A percentile compares a stretch with the other conserved stretches of the same genome.
These are phyloP conservation scores for Xylaria scruposa DNA, from an alignment of 495 filamentous ascomycete species.

Conservation along the genomic window DNA sequence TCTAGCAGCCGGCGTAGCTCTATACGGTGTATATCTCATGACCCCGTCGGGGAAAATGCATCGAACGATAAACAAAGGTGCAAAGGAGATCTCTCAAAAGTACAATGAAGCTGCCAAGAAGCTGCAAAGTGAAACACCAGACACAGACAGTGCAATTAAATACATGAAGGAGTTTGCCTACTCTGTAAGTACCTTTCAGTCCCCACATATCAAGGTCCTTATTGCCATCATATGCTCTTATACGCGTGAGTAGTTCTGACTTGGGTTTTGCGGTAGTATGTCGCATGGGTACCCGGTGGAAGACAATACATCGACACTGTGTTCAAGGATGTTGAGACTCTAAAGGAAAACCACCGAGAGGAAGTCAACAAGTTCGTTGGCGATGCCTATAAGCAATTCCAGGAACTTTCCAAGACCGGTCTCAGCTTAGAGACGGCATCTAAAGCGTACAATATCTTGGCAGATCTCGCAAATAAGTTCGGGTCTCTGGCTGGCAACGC, in stretches of 20 bases:
- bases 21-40: slow-evolving; percentile 63
- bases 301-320: slow-evolving; percentile 63
- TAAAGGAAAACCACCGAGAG: slow-evolving; percentile 62
- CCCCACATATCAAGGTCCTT: not conserved
- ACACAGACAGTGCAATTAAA: slow-evolving; percentile 62
- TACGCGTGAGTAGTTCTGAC: not conserved
- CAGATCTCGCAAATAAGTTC: slow-evolving; percentile 58
- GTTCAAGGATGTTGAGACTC: slow-evolving; percentile 67
- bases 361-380: slow-evolving; percentile 68
- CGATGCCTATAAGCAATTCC: slow-evolving; percentile 65
- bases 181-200: slow-evolving; percentile 34
- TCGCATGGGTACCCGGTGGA: slow-evolving; percentile 70
- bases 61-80: slow-evolving; percentile 52
- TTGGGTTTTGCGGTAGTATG: slow-evolving; percentile 47
- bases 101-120: slow-evolving; percentile 57
- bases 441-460: slow-evolving; percentile 59
- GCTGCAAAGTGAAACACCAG: slow-evolving; percentile 61
- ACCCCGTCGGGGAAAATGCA: slow-evolving; percentile 60
- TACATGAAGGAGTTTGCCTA: slow-evolving; percentile 64
- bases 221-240: not conserved
- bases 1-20: slow-evolving; percentile 39
- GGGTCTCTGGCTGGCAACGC: slow-evolving; percentile 62
- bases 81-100: slow-evolving; percentile 58
- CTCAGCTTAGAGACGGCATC: slow-evolving; percentile 58
- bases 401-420: slow-evolving; percentile 55